Evolutionary conservation across 176 grass and related monocot species (phyloP).

Genomic region (Calamus simplicifolius): DNA sequence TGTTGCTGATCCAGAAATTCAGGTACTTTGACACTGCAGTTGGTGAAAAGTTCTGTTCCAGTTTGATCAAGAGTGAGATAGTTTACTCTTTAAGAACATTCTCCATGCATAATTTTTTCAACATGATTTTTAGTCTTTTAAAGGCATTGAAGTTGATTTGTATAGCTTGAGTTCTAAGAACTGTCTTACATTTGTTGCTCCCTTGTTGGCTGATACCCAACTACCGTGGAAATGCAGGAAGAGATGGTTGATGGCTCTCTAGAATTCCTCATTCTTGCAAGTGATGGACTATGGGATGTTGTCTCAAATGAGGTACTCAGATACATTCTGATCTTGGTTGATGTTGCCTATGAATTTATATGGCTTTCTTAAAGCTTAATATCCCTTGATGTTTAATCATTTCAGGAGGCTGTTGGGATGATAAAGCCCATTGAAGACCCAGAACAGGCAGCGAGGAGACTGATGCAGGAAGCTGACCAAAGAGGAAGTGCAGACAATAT

Average conservation of each 20-base stretch:
- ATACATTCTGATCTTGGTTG: background rate
- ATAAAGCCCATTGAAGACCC: constrained; percentile 46
- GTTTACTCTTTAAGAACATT: background rate
- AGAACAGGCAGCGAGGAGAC: constrained; percentile 49
- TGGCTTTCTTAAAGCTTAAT: background rate
- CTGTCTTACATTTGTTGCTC: background rate
- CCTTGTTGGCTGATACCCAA: constrained; percentile 10
- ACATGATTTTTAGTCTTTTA: too few species aligned
- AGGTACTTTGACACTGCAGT: constrained; percentile 13
- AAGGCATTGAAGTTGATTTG: too few species aligned
- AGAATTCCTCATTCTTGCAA: constrained; percentile 54
- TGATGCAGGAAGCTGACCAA: constrained; percentile 53
- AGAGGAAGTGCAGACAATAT: constrained; percentile 58
- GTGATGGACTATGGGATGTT: constrained; percentile 56
- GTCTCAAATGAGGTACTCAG: constrained; percentile 46
- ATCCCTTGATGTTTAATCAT: too few species aligned
- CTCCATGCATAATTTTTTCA: background rate
- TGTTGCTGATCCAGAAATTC: constrained; percentile 53
- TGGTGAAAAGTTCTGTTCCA: background rate
- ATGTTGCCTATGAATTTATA: background rate
- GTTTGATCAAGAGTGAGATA: background rate
- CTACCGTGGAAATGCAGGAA: constrained; percentile 28
- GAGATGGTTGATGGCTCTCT: constrained; percentile 36
- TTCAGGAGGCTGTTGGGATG: constrained; percentile 43
- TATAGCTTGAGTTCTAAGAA: background rate